Evolutionary conservation across 148 eudicot species (phyloP).

Genomic region (Oxyria digyna): DNA sequence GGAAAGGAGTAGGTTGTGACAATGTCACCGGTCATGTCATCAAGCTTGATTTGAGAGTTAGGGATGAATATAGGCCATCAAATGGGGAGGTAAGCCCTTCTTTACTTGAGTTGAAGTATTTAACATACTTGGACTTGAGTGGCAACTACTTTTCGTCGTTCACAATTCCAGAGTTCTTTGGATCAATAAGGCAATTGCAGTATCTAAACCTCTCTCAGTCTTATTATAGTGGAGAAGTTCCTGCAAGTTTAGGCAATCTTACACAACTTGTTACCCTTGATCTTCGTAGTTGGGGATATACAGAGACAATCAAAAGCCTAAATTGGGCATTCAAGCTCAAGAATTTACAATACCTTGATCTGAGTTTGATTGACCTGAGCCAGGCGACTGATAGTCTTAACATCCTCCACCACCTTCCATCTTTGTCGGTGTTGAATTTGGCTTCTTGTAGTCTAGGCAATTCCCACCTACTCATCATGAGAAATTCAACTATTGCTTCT

Average conservation of each 20-base stretch:
- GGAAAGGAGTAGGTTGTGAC: too few species aligned
- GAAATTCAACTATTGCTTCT: neutral
- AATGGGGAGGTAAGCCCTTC: neutral
- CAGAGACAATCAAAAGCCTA: neutral
- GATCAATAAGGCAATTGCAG: too few species aligned
- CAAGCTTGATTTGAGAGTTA: neutral
- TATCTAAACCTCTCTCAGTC: slow-evolving; percentile 8
- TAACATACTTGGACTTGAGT: neutral
- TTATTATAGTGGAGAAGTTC: neutral
- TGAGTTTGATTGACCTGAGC: neutral
- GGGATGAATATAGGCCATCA: too few species aligned
- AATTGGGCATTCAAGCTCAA: neutral
- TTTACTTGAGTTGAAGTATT: neutral
- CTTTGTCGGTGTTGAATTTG: neutral
- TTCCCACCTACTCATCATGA: neutral
- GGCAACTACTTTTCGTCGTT: too few species aligned
- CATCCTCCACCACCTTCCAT: neutral
- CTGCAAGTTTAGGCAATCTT: slow-evolving; percentile 12
- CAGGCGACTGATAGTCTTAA: neutral
- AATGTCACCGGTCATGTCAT: too few species aligned
- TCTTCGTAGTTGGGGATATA: neutral
- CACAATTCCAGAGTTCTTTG: too few species aligned
- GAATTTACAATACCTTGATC: neutral
- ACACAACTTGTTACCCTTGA: neutral
- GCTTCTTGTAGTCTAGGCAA: neutral